Evolutionary conservation across 257 asterid genomes (phyloP), one percentile per base, ranked within the genome.

Genomic region (Anisodus acutangulus): DNA sequence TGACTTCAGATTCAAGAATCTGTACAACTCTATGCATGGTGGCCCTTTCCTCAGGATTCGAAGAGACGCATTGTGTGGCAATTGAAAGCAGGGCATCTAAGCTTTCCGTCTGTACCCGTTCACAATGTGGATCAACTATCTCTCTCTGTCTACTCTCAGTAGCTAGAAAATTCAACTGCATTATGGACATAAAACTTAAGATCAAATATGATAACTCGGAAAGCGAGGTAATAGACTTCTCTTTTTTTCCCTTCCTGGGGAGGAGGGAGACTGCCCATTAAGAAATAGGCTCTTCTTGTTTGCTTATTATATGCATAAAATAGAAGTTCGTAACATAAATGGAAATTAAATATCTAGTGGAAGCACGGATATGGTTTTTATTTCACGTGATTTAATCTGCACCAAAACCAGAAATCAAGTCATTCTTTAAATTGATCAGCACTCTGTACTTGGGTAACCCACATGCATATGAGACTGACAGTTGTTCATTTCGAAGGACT

Each of bases 21-120:
- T 95, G 98, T 80, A 92, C 96, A 47, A 95, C 97, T 84, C 97
- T 88, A 84, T 93, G 98, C 92, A 93, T 95, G 60, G 98, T 92
- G 86, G 98, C 98, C 82, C 98, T 95, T 74, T 95, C 98, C 86
- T 95, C 98, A 0, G 98, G 97, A 78, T 84, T 86, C 63, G 95
- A 89, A 81, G 94, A 94, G n/a, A 95, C 97, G 13, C 98, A 95
- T 59, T 95, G 97, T 88, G 91, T 93, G 68, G 98, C 95, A 72
- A 91, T 87, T 78, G 94, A 89, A 60, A 95, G 93, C 59, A 94
- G 84, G 82, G 95, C 92, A 26, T 93, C 97, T 5, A 95, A 93
- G 92, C 92, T 92, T 85, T 94, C 97, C 4, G 88, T 83, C 87
- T 91, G 93, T 60, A 92, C 90, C 74, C 97, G 94, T 88, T 94